Base-by-base conservation (phyloP, 192 early-diverging fungal species). In the Obelidium mucronatum region DNA sequence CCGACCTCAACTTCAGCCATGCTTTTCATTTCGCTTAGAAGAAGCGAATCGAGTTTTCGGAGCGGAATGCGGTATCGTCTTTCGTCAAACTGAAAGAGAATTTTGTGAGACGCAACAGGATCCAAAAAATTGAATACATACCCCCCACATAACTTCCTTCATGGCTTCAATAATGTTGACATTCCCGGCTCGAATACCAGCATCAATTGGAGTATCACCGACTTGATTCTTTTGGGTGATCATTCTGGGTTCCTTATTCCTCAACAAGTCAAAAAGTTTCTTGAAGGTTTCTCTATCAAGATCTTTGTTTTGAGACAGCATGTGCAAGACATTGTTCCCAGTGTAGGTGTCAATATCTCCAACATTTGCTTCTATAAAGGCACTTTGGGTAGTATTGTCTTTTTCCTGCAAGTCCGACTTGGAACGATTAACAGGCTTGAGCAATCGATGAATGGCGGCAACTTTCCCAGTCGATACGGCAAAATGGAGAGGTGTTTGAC, bases 281-380 rank as follows among this genome's bases (percentile, higher is more conserved):
- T 63, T 42, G 60, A 63, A 61, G 3, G 39, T 35, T 15, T 63
- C 36, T 22, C 4, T 37, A 0, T 74, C 72, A 40, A 63, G 30
- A 6, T 66, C 60, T 11, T 76, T 76, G 26, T 52, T 44, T 30
- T 52, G 60, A 8, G 79, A 76, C 59, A 80, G 17, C 1, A 78
- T 48, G 56, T 80, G 79, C 39, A 80, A 39, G 22, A 67, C 75
- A 56, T 73, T 80, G 79, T 80, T 80, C 40, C 69, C 55, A 28
- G 55, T 58, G 5, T 22, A 31, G 6, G 8, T 8, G 6, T 28
- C 55, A 58, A 8, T 28, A 8, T 24, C 55, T 24, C 8, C 22
- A 58, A 24, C 44, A 48, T 48, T 48, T 15, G 8, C 19, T 6
- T 28, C 55, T 11, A 58, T 39, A 68, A 13, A 4, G 34, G 22